Percentiles rank a stretch among this genome's conserved stretches.
Conservation (phyloP, 2,329 filamentous ascomycete genomes). For the Xylaria sp. region DNA sequence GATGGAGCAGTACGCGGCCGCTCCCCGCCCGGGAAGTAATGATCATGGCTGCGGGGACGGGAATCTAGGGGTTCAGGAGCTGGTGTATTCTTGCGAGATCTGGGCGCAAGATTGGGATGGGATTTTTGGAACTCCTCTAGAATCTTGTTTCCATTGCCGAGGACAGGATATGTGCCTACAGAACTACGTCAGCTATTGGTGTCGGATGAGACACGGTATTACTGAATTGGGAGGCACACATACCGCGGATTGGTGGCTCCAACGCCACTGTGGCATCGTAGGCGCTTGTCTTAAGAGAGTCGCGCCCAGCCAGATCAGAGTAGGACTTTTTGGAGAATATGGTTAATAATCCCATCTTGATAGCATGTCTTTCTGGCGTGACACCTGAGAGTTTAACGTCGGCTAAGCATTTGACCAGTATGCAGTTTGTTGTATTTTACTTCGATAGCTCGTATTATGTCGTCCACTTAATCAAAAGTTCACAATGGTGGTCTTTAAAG, state of each 20-base stretch:
- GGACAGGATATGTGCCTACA: slow-evolving; percentile 54
- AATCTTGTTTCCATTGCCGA: slow-evolving; percentile 54
- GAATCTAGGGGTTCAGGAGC: slow-evolving; percentile 48
- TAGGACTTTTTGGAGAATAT: slow-evolving; percentile 49
- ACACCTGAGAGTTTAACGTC: neutral
- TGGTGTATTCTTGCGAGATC: slow-evolving; percentile 41
- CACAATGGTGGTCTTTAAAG: neutral
- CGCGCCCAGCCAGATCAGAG: slow-evolving; percentile 31
- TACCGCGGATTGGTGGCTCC: slow-evolving; percentile 53
- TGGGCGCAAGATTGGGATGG: slow-evolving; percentile 45
- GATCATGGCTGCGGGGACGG: slow-evolving; percentile 44
- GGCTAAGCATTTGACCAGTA: neutral
- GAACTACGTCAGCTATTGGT: slow-evolving; percentile 35
- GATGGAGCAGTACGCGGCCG: slow-evolving; percentile 54
- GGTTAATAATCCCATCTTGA: slow-evolving; percentile 51
- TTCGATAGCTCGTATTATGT: neutral
- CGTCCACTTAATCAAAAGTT: slow-evolving; percentile 1
- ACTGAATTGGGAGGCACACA: slow-evolving; percentile 38
- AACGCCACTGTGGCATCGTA: slow-evolving; percentile 53
- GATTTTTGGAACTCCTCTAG: slow-evolving; percentile 52
- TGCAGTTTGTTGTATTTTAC: neutral
- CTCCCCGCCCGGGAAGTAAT: slow-evolving; percentile 44
- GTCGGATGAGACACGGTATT: slow-evolving; percentile 33
- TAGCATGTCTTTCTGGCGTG: slow-evolving; percentile 14
- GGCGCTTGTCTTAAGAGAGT: slow-evolving; percentile 50